These are phyloP conservation scores for Elongisporangium anandrum DNA, from an alignment of 352 stramenopile genomes.

Conservation along the genomic window DNA sequence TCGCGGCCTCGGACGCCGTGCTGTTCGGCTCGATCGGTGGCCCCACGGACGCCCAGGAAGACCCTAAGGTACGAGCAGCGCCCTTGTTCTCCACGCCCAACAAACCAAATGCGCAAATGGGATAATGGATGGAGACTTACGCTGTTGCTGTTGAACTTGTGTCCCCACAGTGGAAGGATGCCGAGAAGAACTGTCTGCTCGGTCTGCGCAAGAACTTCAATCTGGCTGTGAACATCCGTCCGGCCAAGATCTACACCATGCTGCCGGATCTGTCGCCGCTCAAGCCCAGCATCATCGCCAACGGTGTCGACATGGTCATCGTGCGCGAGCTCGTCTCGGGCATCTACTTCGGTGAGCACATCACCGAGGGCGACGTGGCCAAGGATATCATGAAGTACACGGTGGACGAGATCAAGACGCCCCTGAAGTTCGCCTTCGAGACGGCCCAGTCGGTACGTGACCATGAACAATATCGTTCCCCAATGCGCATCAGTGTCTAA, in stretches of 20 bases:
- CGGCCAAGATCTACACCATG: slow-evolving; percentile 97
- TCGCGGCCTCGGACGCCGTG: slow-evolving; percentile 86
- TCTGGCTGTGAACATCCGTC: slow-evolving; percentile 97
- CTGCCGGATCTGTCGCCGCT: slow-evolving; percentile 96
- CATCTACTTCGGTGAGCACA: slow-evolving; percentile 97
- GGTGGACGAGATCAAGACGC: slow-evolving; percentile 88
- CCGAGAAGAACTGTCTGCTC: slow-evolving; percentile 95
- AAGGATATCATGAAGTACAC: slow-evolving; percentile 98
- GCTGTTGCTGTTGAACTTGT: not conserved
- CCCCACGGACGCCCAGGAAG: slow-evolving; percentile 88
- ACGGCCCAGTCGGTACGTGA: slow-evolving; percentile 66
- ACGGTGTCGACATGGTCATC: slow-evolving; percentile 98
- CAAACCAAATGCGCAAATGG: not conserved
- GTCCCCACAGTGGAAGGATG: slow-evolving; percentile 68
- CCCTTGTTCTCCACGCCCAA: not conserved
- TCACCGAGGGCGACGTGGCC: slow-evolving; percentile 58
- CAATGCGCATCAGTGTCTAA: not conserved
- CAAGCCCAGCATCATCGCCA: slow-evolving; percentile 95
- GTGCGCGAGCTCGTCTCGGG: slow-evolving; percentile 98
- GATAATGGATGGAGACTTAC: not conserved
- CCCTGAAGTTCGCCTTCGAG: slow-evolving; percentile 85
- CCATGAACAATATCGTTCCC: not conserved
- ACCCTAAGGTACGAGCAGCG: slow-evolving; percentile 50
- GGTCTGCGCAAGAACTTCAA: slow-evolving; percentile 97
- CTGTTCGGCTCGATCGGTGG: slow-evolving; percentile 97